These are phyloP conservation scores for Acidomyces sp. DNA, from an alignment of 495 filamentous ascomycete genomes.

Conservation along the genomic window DNA sequence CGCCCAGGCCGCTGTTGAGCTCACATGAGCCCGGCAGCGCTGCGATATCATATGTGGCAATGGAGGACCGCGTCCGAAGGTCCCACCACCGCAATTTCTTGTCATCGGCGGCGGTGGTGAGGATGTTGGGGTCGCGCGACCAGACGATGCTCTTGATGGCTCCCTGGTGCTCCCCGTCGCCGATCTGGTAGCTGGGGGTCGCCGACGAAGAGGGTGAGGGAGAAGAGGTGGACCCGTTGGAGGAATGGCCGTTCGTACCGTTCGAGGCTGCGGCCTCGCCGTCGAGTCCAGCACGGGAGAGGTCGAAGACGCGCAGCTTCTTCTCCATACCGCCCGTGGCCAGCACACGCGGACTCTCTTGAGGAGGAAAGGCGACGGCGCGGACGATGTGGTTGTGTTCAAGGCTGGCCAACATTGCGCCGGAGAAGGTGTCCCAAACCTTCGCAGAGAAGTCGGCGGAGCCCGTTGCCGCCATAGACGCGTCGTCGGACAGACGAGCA, in stretches of 20 bases:
- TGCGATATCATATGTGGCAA: slow-evolving; percentile 59
- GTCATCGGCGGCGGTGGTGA: slow-evolving; percentile 83
- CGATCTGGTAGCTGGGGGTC: slow-evolving; percentile 57
- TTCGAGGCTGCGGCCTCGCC: slow-evolving; percentile 28
- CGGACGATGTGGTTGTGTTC: slow-evolving; percentile 91
- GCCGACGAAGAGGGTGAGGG: too few relatives aligned
- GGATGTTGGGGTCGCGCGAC: slow-evolving; percentile 69
- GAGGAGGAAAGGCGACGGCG: slow-evolving; percentile 71
- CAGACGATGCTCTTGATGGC: slow-evolving; percentile 92
- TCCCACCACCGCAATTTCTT: slow-evolving; percentile 93
- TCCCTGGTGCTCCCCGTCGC: slow-evolving; percentile 63
- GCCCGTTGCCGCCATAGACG: slow-evolving; percentile 75
- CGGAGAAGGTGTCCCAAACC: slow-evolving; percentile 92
- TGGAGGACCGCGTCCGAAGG: slow-evolving; percentile 54
- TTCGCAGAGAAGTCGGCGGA: slow-evolving; percentile 97
- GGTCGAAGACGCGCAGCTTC: slow-evolving; percentile 88
- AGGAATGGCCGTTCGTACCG: slow-evolving; percentile 16
- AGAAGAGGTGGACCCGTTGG: not conserved
- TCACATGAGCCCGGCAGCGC: slow-evolving; percentile 86
- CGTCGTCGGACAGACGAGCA: slow-evolving; percentile 77
- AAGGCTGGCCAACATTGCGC: slow-evolving; percentile 77
- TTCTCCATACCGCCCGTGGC: slow-evolving; percentile 93
- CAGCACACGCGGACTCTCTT: slow-evolving; percentile 60
- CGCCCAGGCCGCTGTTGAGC: slow-evolving; percentile 56
- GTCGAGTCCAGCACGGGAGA: slow-evolving; percentile 40